Percentiles rank a stretch among this genome's conserved stretches.
phyloP scores from a whole-genome alignment of 441 rosid species.

The Daphne laureola region DNA sequence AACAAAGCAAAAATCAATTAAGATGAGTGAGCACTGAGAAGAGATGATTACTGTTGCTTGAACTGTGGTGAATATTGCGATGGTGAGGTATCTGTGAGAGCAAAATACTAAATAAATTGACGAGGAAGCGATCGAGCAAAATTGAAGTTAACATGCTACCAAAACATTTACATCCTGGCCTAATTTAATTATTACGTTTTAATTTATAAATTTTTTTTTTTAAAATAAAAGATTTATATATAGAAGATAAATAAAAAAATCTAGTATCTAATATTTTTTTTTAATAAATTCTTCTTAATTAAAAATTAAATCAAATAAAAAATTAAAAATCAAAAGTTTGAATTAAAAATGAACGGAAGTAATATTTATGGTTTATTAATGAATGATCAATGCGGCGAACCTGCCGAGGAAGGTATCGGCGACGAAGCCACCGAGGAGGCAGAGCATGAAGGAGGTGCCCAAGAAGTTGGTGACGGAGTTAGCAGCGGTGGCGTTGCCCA shows the following conservation, averaged over 20 bases:
- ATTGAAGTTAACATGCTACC: no score
- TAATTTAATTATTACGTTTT: no score
- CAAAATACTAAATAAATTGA: background rate
- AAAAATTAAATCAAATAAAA: no score
- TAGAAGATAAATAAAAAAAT: no score
- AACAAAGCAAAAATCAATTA: background rate
- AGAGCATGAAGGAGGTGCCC: conserved; percentile 90
- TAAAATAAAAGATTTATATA: no score
- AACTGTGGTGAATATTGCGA: conserved; percentile 75
- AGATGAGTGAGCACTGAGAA: background rate
- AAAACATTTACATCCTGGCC: no score
- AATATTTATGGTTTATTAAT: background rate
- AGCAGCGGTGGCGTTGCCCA: conserved; percentile 75
- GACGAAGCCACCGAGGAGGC: conserved; percentile 81
- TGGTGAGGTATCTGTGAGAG: conserved; percentile 65
- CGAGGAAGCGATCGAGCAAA: background rate
- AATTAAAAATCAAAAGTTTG: no score
- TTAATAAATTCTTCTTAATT: no score
- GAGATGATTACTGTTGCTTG: conserved; percentile 61
- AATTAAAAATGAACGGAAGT: no score
- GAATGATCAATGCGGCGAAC: conserved; percentile 17
- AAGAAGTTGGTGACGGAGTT: conserved; percentile 82
- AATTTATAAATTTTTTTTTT: no score
- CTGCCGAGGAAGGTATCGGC: conserved; percentile 94
- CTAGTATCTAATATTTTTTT: no score